Conservation (phyloP, 345 rosid species). For the Dipteronia sinensis region DNA sequence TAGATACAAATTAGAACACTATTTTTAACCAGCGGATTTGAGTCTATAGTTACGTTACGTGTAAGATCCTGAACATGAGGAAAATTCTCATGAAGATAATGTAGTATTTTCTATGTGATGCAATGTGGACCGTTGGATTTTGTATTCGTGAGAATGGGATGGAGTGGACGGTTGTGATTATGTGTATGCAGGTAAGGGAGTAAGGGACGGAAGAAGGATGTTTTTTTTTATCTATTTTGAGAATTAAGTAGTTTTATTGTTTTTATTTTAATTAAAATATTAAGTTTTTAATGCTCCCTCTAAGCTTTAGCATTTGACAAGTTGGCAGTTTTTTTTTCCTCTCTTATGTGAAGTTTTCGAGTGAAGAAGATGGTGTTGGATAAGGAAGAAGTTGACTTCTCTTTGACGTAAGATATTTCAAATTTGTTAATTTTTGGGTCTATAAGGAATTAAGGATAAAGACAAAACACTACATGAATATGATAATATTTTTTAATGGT, state of each 20-base stretch:
- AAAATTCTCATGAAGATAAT: background rate
- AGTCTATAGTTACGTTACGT: no score
- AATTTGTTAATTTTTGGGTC: background rate
- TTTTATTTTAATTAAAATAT: background rate
- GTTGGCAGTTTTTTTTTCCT: background rate
- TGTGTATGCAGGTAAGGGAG: background rate
- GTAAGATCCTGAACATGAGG: no score
- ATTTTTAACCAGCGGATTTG: no score
- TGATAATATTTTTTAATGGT: no score
- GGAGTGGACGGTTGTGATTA: background rate
- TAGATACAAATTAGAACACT: no score
- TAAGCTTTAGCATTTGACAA: background rate
- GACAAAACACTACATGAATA: background rate
- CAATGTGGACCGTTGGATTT: background rate
- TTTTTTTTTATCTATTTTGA: background rate
- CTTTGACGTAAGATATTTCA: background rate
- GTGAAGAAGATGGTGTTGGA: background rate
- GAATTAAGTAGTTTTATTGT: background rate
- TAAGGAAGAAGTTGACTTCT: slow-evolving; percentile 7
- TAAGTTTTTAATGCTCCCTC: no score
- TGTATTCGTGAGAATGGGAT: background rate
- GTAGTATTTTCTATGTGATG: background rate
- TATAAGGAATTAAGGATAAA: background rate
- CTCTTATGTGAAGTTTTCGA: background rate
- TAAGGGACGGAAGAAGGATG: slow-evolving; percentile 8